Percentiles rank a stretch among this genome's conserved stretches.
Conservation (phyloP, 768 basidiomycete species). For the Trametopsis cervina region DNA sequence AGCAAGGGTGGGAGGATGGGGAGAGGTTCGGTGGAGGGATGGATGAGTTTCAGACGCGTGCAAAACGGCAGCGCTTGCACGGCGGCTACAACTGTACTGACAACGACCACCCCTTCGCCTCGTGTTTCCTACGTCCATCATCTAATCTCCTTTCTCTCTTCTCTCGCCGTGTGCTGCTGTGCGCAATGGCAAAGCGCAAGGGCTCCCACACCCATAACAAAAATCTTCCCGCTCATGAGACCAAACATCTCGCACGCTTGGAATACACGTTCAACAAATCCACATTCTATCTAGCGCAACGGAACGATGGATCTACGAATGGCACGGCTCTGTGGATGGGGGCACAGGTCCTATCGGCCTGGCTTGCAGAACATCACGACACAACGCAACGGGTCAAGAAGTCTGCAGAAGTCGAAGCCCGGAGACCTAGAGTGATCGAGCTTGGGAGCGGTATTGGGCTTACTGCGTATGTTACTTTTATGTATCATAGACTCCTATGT, state of each 20-base stretch:
- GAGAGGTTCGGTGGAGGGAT: constrained; percentile 8
- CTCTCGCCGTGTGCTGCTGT: constrained; percentile 3
- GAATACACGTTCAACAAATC: constrained; percentile 32
- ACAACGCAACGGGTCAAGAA: constrained; percentile 13
- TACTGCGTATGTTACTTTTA: constrained; percentile 47
- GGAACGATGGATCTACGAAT: constrained; percentile 56
- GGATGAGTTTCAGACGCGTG: constrained; percentile 12
- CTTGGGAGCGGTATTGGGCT: constrained; percentile 81
- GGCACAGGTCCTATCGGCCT: constrained; percentile 66
- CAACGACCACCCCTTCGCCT: constrained; percentile 9
- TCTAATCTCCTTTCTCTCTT: background rate
- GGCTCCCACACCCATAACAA: background rate
- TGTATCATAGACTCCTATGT: background rate
- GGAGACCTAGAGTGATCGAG: constrained; percentile 50
- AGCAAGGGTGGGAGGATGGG: constrained; percentile 7
- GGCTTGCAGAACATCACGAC: constrained; percentile 39
- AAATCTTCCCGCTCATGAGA: constrained; percentile 48
- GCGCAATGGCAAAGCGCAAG: background rate
- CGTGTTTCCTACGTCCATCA: constrained; percentile 12
- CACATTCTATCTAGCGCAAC: constrained; percentile 47
- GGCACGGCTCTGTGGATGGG: constrained; percentile 85
- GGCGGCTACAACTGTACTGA: constrained; percentile 7
- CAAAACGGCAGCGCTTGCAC: constrained; percentile 9
- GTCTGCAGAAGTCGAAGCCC: constrained; percentile 4
- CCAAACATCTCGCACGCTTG: constrained; percentile 54